A percentile compares a stretch with the other conserved stretches of the same genome.
These are phyloP conservation scores for Fusarium sp. DNA, from an alignment of 2,329 filamentous ascomycete species.

Conservation along the genomic window DNA sequence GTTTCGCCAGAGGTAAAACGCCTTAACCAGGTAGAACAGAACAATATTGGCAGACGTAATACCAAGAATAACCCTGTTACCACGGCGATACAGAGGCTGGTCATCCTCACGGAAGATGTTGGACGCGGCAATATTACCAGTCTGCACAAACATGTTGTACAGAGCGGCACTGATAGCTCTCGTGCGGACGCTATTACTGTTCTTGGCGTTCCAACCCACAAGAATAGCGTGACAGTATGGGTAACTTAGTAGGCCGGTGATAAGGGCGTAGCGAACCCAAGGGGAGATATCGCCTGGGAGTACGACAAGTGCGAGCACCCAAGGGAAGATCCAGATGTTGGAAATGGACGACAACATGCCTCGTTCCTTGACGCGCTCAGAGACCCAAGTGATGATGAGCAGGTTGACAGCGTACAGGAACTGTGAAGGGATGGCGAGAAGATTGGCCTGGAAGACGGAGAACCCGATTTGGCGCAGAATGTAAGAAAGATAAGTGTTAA, in stretches of 20 bases:
- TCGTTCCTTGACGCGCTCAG: conserved; percentile 61
- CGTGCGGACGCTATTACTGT: conserved; percentile 73
- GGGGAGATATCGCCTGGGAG: conserved; percentile 55
- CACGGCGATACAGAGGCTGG: conserved; percentile 65
- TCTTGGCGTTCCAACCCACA: conserved; percentile 73
- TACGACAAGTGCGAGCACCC: conserved; percentile 61
- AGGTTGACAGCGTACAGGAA: conserved; percentile 63
- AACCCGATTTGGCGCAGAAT: conserved; percentile 61
- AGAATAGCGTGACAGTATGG: conserved; percentile 63
- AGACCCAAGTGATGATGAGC: conserved; percentile 62
- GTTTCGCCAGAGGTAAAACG: conserved; percentile 65
- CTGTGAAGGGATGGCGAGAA: conserved; percentile 62
- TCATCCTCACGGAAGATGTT: conserved; percentile 66
- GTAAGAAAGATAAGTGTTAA: conserved; percentile 62
- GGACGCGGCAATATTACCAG: conserved; percentile 59
- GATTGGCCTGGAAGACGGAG: conserved; percentile 62
- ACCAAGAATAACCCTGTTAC: conserved; percentile 65
- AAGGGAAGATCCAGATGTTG: conserved; percentile 67
- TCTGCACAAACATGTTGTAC: conserved; percentile 71
- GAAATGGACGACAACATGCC: conserved; percentile 61
- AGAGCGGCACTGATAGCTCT: conserved; percentile 72
- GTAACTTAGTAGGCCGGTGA: conserved; percentile 60
- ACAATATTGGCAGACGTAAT: conserved; percentile 64
- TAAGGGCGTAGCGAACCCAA: conserved; percentile 60
- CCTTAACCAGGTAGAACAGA: conserved; percentile 61